These are phyloP conservation scores for Infundibulicybe gibba DNA, from an alignment of 768 basidiomycete genomes.

Conservation along the genomic window DNA sequence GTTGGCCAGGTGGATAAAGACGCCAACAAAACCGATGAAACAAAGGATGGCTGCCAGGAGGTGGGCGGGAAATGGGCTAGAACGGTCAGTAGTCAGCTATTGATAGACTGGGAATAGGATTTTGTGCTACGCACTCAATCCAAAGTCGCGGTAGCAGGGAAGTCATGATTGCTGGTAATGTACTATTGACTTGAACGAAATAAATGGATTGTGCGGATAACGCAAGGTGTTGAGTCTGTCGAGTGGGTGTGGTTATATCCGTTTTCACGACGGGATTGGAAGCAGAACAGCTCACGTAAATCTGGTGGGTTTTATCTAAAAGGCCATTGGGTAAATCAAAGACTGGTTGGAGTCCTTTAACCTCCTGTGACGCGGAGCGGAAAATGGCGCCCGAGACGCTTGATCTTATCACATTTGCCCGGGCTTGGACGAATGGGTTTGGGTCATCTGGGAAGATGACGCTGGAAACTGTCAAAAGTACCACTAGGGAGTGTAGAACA, in stretches of 20 bases:
- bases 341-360: conserved; percentile 35
- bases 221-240: conserved; percentile 53
- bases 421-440: conserved; percentile 46
- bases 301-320: conserved; percentile 45
- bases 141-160: conserved; percentile 45
- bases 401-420: conserved; percentile 44
- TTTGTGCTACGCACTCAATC: conserved; percentile 45
- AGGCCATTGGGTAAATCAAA: conserved; percentile 52
- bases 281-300: conserved; percentile 44
- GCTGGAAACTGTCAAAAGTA: conserved; percentile 18
- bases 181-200: conserved; percentile 39
- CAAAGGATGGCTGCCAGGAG: conserved; percentile 47
- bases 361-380: conserved; percentile 39
- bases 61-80: conserved; percentile 54
- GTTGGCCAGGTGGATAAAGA: conserved; percentile 45
- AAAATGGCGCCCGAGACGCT: conserved; percentile 62
- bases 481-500: background rate
- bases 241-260: background rate
- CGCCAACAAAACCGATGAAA: conserved; percentile 41
- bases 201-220: conserved; percentile 56
- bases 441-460: conserved; percentile 36
- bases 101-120: background rate
- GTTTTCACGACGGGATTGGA: background rate
- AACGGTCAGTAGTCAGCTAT: background rate
- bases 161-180: conserved; percentile 34